Evolutionary conservation across 179 eudicot genomes (phyloP), one percentile per base, ranked within the genome.

Genomic region (Heliamphora pulchella): DNA sequence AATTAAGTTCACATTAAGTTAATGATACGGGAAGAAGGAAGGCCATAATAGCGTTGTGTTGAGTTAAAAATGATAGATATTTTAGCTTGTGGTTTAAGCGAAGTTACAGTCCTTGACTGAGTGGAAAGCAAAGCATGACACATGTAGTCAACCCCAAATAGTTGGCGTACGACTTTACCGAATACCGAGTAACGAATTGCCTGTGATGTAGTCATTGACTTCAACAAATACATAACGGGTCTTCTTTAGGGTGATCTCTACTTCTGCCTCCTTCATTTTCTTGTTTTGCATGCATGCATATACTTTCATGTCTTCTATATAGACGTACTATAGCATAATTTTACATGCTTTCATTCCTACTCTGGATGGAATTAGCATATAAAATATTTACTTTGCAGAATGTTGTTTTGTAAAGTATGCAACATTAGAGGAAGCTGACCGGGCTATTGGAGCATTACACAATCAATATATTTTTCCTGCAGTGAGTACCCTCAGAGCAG

Each of bases 371-470:
- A 71, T 81, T 54, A 77, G 51, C 13, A 74, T 83, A 79, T 73
- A n/a, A 20, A 61, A 75, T 44, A 18, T 48, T 80, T 85, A 84
- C 82, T 79, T 66, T 85, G 86, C 93, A 93, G 99, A 91, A 77
- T 92, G 87, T 77, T 92, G 99, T 87, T 93, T 93, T 80, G 87
- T 96, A 64, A 96, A 93, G 86, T 96, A 87, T 84, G 87, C 87
- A 78, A 90, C 87, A n/a, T 61, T 91, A 68, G 97, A 96, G 86
- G 97, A 93, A 79, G 98, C 94, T 51, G 92, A 92, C 58, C 81
- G 89, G 77, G 98, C 98, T 75, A 89, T 95, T 64, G 87, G 76
- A 82, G 91, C 87, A 69, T 87, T 92, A 76, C 83, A 91, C 84
- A 80, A 86, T 81, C 92, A 86, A 47, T 90, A 84, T 82, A 89